Percentiles rank a stretch among this genome's conserved stretches.
These are phyloP conservation scores for Tolypocladium album DNA, from an alignment of 2,329 filamentous ascomycete species.

Conservation along the genomic window DNA sequence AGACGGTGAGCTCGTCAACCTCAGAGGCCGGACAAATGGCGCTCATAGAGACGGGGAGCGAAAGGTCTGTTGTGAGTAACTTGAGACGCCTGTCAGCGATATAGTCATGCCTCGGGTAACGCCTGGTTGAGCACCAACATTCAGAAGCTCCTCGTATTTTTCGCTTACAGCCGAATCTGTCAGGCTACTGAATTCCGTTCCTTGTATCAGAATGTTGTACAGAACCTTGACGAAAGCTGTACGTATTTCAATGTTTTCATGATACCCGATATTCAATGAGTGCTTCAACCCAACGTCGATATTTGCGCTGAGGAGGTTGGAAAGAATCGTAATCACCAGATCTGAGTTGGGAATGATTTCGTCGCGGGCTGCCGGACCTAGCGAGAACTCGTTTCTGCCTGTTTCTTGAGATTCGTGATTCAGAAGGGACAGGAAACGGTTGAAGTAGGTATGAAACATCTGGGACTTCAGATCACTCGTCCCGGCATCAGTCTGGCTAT, in stretches of 20 bases:
- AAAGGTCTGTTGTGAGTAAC: constrained; percentile 52
- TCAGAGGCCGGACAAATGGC: constrained; percentile 56
- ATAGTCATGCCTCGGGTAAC: not conserved
- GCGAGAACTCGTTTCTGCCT: constrained; percentile 12
- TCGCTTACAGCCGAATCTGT: constrained; percentile 58
- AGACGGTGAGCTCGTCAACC: constrained; percentile 58
- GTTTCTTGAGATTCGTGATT: constrained; percentile 44
- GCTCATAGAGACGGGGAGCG: constrained; percentile 52
- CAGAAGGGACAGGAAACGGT: constrained; percentile 54
- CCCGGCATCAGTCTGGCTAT: constrained; percentile 54
- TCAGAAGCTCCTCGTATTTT: constrained; percentile 55
- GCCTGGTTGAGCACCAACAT: constrained; percentile 20
- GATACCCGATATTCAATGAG: constrained; percentile 59
- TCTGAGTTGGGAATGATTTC: constrained; percentile 47
- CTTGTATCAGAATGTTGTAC: constrained; percentile 61
- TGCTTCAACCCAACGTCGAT: constrained; percentile 63
- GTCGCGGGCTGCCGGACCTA: constrained; percentile 33
- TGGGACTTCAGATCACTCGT: constrained; percentile 59
- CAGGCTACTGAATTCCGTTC: constrained; percentile 59
- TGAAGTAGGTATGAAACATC: constrained; percentile 64
- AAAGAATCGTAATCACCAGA: constrained; percentile 55
- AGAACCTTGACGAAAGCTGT: constrained; percentile 61
- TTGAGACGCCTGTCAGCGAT: constrained; percentile 13
- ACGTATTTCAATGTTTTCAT: constrained; percentile 58
- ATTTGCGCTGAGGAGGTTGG: constrained; percentile 59